Percentiles rank a stretch among this genome's conserved stretches.
Conservation (phyloP, 2,329 filamentous ascomycete species). For the Colletotrichum incanum region DNA sequence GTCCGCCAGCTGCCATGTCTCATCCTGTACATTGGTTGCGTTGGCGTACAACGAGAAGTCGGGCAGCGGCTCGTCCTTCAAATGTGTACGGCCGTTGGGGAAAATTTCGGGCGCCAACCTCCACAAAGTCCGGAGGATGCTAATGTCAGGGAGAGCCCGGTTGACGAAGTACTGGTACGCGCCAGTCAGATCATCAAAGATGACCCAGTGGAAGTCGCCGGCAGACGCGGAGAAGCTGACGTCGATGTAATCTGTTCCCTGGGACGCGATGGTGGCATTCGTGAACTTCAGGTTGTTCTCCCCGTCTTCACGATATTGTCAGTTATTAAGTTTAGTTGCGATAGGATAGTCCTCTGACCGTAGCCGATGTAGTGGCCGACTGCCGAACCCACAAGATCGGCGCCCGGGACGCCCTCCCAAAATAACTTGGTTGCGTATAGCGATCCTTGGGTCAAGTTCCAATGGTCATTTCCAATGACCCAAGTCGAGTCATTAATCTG, state of each 20-base stretch:
- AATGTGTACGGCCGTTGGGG: constrained; percentile 37
- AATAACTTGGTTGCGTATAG: constrained; percentile 38
- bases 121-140: constrained; percentile 40
- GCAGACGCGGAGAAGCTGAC: constrained; percentile 39
- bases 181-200: constrained; percentile 40
- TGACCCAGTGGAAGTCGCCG: constrained; percentile 42
- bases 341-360: constrained; percentile 10
- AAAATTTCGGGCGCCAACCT: constrained; percentile 38
- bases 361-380: constrained; percentile 39
- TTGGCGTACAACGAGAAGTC: constrained; percentile 40
- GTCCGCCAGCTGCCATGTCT: constrained; percentile 40
- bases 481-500: constrained; percentile 34
- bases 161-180: constrained; percentile 44
- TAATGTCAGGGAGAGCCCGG: constrained; percentile 40
- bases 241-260: constrained; percentile 38
- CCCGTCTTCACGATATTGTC: constrained; percentile 29
- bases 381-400: constrained; percentile 41
- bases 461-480: constrained; percentile 43
- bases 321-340: constrained; percentile 17
- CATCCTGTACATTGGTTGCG: constrained; percentile 42
- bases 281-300: constrained; percentile 38
- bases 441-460: constrained; percentile 43
- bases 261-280: constrained; percentile 36
- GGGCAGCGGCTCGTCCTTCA: constrained; percentile 40
- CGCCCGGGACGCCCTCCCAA: constrained; percentile 40